Evolutionary conservation across 768 basidiomycete genomes (phyloP), one percentile per base, ranked within the genome.

Genomic region (Xerocomellus intermedius): DNA sequence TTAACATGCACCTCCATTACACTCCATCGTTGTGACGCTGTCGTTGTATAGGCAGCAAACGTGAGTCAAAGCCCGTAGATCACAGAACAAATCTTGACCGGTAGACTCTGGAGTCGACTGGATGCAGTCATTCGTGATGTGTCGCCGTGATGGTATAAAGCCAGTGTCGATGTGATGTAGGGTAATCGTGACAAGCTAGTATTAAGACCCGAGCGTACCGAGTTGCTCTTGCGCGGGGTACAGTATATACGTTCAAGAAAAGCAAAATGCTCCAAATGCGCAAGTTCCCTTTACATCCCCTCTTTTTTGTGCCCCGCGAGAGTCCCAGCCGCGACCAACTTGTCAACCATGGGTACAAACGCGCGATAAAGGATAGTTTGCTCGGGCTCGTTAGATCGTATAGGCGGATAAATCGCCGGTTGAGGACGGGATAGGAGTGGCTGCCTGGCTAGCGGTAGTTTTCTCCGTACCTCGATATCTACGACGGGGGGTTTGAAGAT

Each of bases 291-390:
- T 41, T 50, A 61, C 39, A 22, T 39, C 13, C 26, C 21, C 33
- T 33, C 41, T 35, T 22, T 21, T 10, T 44, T 55, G 21, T 55
- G 50, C 2, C 24, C n/a, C 4, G 42, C 37, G 3, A 69, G 55
- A 47, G 50, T 36, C 30, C 69, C 70, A 50, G 33, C 42, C 3
- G 51, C 59, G 4, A 59, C 58, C 36, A 64, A 50, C 21, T 50
- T 39, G n/a, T 61, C 60, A 5, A 73, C 67, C 61, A 60, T 67
- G 24, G 42, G 57, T 22, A 55, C 50, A 33, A 72, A 70, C 3
- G 51, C 43, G 2, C 58, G 55, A 24, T 67, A 67, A 0, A 69
- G 21, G 8, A 67, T 67, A 14, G 36, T 57, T 39, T 66, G 60
- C 33, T 62, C 39, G 4, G 52, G 48, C 5, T 57, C 58, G 16